A percentile compares a stretch with the other conserved stretches of the same genome.
phyloP scores from a whole-genome alignment of 2,329 filamentous ascomycete genomes.

The Aspergillus pseudoterreus region DNA sequence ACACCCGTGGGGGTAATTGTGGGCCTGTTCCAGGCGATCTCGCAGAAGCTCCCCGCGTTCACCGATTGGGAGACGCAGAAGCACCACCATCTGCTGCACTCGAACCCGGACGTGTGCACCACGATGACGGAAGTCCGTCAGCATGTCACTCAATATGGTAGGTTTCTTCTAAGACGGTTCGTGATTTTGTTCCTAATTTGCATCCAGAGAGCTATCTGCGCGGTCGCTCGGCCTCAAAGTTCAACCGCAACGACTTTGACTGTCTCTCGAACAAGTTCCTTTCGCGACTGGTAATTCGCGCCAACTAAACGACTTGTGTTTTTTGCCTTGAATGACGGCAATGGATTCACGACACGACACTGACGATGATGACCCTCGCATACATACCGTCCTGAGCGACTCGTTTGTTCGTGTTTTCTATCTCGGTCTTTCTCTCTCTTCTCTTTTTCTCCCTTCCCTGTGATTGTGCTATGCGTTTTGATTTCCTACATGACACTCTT shows the following conservation, averaged over 20 bases:
- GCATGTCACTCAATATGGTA: constrained; percentile 92
- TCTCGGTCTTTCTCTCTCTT: constrained; percentile 13
- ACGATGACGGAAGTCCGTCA: constrained; percentile 93
- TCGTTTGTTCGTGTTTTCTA: constrained; percentile 18
- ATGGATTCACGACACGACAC: constrained; percentile 19
- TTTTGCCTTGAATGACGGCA: constrained; percentile 18
- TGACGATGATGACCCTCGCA: constrained; percentile 21
- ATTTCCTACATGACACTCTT: constrained; percentile 24
- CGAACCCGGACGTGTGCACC: constrained; percentile 87
- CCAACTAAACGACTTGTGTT: constrained; percentile 59
- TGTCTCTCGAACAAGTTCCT: constrained; percentile 96
- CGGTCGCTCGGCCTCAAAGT: constrained; percentile 72
- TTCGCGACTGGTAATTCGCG: constrained; percentile 91
- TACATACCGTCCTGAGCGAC: constrained; percentile 16
- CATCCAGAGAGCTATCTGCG: constrained; percentile 77
- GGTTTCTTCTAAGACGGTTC: constrained; percentile 31
- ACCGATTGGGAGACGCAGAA: constrained; percentile 91
- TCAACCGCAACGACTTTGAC: constrained; percentile 90
- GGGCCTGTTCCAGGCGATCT: constrained; percentile 95
- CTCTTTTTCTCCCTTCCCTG: constrained; percentile 7
- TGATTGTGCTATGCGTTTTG: constrained; percentile 12
- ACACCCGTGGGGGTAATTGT: constrained; percentile 95
- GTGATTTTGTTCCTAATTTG: constrained; percentile 21
- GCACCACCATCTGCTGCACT: constrained; percentile 85
- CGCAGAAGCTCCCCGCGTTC: constrained; percentile 88